Evolutionary conservation across 2,329 filamentous ascomycete genomes (phyloP).

Genomic region (Paracoccidioides lutzii): DNA sequence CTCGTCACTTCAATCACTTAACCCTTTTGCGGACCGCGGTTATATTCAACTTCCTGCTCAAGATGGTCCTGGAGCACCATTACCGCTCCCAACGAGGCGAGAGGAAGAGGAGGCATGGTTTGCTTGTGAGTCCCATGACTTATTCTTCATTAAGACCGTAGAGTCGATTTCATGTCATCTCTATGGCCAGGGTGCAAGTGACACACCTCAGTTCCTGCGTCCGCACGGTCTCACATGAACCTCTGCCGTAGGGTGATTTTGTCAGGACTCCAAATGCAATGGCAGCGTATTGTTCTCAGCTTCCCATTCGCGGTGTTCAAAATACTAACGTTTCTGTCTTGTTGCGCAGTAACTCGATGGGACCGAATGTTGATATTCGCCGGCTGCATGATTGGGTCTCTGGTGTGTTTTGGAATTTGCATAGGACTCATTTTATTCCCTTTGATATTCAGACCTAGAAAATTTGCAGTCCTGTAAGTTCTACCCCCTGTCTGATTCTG

Average conservation of each 20-base stretch:
- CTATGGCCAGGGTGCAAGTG: constrained; percentile 20
- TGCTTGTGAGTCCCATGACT: constrained; percentile 58
- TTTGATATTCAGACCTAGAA: constrained; percentile 66
- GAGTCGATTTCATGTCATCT: neutral
- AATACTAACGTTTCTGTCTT: constrained; percentile 11
- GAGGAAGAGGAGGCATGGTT: constrained; percentile 96
- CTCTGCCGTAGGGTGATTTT: constrained; percentile 1
- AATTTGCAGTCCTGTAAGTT: constrained; percentile 95
- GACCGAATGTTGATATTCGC: constrained; percentile 87
- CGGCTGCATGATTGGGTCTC: constrained; percentile 76
- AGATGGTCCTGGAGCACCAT: constrained; percentile 67
- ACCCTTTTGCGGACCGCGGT: constrained; percentile 69
- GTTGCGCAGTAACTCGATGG: constrained; percentile 76
- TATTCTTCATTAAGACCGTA: neutral
- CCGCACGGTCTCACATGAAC: constrained; percentile 19
- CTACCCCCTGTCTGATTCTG: constrained; percentile 14
- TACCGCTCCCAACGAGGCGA: constrained; percentile 69
- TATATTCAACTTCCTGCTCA: constrained; percentile 84
- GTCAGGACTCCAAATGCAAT: neutral
- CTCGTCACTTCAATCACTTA: constrained; percentile 68
- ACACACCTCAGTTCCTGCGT: constrained; percentile 28
- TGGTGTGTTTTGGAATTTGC: constrained; percentile 81
- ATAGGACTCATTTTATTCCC: constrained; percentile 77
- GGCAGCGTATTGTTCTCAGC: neutral
- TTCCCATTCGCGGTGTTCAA: constrained; percentile 5